phyloP scores from a whole-genome alignment of 208 protist species.

The Acanthamoeba sp. region DNA sequence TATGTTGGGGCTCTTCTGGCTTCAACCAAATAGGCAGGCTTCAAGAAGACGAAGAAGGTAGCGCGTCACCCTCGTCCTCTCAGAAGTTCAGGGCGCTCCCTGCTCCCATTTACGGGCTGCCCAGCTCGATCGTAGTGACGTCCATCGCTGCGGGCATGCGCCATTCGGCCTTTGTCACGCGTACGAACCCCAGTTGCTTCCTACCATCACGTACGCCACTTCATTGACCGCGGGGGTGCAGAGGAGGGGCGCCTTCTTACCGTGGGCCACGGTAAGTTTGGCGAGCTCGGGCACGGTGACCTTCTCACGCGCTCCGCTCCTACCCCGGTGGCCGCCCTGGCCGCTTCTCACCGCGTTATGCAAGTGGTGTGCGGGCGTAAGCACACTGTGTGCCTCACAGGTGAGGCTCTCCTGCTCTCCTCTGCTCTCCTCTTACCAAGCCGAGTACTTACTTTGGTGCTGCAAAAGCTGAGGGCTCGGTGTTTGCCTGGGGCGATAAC shows the following conservation, averaged over 20 bases:
- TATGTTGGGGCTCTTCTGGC: constrained; percentile 56
- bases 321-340: not conserved
- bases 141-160: not conserved
- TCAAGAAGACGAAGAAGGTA: not conserved
- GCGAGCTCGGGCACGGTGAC: constrained; percentile 48
- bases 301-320: not conserved
- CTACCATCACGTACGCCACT: not conserved
- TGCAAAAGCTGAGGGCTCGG: not conserved
- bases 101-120: not conserved
- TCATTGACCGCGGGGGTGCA: not conserved
- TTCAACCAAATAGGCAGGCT: constrained; percentile 21
- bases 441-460: not conserved
- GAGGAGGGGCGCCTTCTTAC: not conserved
- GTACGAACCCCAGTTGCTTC: not conserved
- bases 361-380: constrained; percentile 27
- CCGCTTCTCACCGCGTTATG: not conserved
- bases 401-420: not conserved
- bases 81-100: not conserved
- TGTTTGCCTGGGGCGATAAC: constrained; percentile 60
- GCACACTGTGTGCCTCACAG: constrained; percentile 43
- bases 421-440: not conserved
- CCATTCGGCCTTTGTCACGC: constrained; percentile 26
- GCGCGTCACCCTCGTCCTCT: too few relatives aligned
- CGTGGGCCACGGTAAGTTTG: not conserved
- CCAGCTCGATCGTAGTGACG: not conserved